Percentiles rank a stretch among this genome's conserved stretches.
Conservation (phyloP, 306 rosid species). For the Coriaria nepalensis region DNA sequence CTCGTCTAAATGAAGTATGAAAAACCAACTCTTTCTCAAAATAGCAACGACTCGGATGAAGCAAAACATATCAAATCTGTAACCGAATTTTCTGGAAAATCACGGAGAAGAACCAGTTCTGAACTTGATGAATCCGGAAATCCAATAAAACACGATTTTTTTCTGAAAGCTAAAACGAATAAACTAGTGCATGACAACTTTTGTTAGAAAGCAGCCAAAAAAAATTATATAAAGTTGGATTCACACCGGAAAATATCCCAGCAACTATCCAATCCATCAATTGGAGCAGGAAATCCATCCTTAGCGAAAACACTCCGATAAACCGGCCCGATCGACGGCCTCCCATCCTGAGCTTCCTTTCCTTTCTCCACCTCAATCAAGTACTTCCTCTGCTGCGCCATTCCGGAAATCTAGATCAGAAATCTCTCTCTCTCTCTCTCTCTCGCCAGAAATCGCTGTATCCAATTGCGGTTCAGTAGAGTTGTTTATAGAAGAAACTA, state of each 20-base stretch:
- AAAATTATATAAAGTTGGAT: conserved; percentile 2
- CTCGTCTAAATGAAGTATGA: too few relatives aligned
- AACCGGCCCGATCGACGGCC: conserved; percentile 67
- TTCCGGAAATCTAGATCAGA: not conserved
- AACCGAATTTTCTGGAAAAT: too few relatives aligned
- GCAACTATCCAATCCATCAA: conserved; percentile 52
- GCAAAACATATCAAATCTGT: too few relatives aligned
- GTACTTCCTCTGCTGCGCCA: conserved; percentile 42
- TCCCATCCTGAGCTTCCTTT: conserved; percentile 36
- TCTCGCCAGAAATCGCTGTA: not conserved
- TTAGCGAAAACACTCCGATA: conserved; percentile 78
- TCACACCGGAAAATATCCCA: conserved; percentile 89
- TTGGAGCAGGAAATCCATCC: conserved; percentile 66
- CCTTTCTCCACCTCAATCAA: conserved; percentile 61
- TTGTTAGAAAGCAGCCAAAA: conserved; percentile 1
- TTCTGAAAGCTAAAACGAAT: too few relatives aligned
- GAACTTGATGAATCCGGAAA: too few relatives aligned
- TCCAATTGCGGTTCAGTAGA: not conserved
- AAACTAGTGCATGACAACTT: too few relatives aligned
- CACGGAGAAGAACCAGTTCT: too few relatives aligned
- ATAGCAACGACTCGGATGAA: too few relatives aligned
- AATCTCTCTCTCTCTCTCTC: not conserved
- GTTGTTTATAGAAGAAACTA: not conserved
- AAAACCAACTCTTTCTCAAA: too few relatives aligned
- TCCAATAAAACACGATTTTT: too few relatives aligned